phyloP scores from a whole-genome alignment of 2,329 filamentous ascomycete genomes.

The Thermothelomyces thermophilus region DNA sequence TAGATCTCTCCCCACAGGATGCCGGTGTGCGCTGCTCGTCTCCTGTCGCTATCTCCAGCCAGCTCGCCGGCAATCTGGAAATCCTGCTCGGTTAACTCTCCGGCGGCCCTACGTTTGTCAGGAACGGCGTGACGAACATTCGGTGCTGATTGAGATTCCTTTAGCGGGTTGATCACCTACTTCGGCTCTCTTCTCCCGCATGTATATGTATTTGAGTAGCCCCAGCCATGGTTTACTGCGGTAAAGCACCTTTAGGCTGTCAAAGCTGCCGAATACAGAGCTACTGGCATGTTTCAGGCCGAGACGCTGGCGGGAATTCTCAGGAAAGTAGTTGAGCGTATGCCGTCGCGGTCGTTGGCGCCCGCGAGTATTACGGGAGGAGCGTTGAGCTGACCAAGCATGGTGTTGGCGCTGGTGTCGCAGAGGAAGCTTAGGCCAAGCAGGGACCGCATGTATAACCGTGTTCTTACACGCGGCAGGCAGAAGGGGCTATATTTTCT shows the following conservation, averaged over 20 bases:
- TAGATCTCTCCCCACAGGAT: too few species aligned
- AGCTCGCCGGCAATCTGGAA: constrained; percentile 24
- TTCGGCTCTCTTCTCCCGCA: constrained; percentile 2
- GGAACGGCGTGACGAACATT: background rate
- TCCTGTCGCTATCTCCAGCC: background rate
- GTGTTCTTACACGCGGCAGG: too few species aligned
- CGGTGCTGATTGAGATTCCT: constrained; percentile 1
- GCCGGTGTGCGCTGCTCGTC: too few species aligned
- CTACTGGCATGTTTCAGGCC: constrained; percentile 47
- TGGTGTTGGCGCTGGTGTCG: background rate
- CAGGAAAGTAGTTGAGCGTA: constrained; percentile 10
- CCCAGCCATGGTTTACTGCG: constrained; percentile 47
- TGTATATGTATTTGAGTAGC: background rate
- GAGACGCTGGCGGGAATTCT: constrained; percentile 36
- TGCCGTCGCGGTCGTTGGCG: background rate
- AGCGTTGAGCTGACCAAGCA: background rate
- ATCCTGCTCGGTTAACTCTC: constrained; percentile 24
- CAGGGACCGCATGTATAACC: too few species aligned
- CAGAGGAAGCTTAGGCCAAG: background rate
- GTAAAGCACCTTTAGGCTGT: constrained; percentile 50
- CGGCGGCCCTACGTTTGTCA: constrained; percentile 3
- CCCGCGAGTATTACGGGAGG: background rate
- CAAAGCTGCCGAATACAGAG: constrained; percentile 47
- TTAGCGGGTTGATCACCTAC: constrained; percentile 14
- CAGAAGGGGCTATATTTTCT: too few species aligned